Evolutionary conservation across 2,329 filamentous ascomycete genomes (phyloP).

Genomic region (Cladosporium austrohemisphaericum): DNA sequence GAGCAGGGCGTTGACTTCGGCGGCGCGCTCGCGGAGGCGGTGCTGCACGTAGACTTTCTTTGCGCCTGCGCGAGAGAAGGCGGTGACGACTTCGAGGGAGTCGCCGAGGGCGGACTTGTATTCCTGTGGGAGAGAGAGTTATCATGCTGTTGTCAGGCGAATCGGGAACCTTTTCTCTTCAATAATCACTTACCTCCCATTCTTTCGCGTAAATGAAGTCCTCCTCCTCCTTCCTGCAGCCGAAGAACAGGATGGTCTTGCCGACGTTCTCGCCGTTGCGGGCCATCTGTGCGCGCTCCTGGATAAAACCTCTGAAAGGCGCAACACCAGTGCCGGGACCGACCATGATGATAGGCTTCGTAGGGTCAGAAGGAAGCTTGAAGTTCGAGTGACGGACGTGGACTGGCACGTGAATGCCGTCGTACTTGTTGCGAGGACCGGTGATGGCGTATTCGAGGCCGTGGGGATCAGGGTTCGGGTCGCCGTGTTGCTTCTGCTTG

Average conservation of each 20-base stretch:
- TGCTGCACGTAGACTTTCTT: constrained; percentile 98
- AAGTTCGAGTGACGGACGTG: constrained; percentile 98
- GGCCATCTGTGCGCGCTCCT: constrained; percentile 83
- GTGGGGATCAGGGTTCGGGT: constrained; percentile 74
- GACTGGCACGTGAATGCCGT: constrained; percentile 89
- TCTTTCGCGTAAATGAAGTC: constrained; percentile 91
- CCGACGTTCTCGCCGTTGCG: constrained; percentile 78
- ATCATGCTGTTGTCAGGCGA: no score
- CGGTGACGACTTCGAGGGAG: constrained; percentile 84
- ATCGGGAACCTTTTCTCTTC: no score
- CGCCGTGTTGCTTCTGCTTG: constrained; percentile 94
- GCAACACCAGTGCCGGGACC: constrained; percentile 95
- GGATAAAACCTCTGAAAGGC: constrained; percentile 91
- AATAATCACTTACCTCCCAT: constrained; percentile 88
- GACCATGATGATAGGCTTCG: constrained; percentile 92
- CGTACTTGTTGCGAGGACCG: constrained; percentile 94
- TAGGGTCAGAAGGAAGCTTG: constrained; percentile 92
- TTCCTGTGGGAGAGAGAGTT: constrained; percentile 61
- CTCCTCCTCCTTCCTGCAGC: constrained; percentile 80
- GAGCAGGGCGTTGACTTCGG: constrained; percentile 83
- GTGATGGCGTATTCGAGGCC: constrained; percentile 81
- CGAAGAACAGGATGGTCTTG: constrained; percentile 87
- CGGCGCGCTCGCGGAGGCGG: constrained; percentile 74
- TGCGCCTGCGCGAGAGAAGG: constrained; percentile 83
- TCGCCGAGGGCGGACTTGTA: constrained; percentile 81